phyloP scores from a whole-genome alignment of 441 rosid species.

The Aleurites moluccanus region DNA sequence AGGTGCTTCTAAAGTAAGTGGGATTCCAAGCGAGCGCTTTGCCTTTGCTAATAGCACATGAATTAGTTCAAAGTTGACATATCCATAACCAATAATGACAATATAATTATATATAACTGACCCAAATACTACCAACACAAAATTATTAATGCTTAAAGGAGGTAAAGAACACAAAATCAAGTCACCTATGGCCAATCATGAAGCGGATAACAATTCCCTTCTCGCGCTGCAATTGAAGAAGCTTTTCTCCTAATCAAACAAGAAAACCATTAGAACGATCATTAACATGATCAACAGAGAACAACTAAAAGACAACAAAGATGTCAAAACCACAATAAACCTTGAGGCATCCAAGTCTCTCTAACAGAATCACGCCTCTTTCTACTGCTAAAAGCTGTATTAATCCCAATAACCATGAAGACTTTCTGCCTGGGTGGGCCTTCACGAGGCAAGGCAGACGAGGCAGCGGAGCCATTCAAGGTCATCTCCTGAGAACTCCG shows the following conservation, averaged over 20 bases:
- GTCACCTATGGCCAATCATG: slow-evolving; percentile 97
- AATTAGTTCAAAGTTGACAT: not conserved
- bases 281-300: slow-evolving; percentile 4
- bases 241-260: slow-evolving; percentile 64
- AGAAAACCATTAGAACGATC: not conserved
- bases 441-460: slow-evolving; percentile 26
- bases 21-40: not conserved
- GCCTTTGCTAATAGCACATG: not conserved
- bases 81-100: not conserved
- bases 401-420: slow-evolving; percentile 87
- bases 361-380: slow-evolving; percentile 93
- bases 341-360: slow-evolving; percentile 99
- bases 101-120: not conserved
- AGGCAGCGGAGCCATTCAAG: slow-evolving; percentile 32
- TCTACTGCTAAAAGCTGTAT: slow-evolving; percentile 94
- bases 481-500: slow-evolving; percentile 46
- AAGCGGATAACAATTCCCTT: slow-evolving; percentile 85
- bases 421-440: slow-evolving; percentile 52
- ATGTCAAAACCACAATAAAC: slow-evolving; percentile 30
- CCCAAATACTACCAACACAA: not conserved
- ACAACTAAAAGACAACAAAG: not conserved
- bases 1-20: not conserved
- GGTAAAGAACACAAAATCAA: not conserved
- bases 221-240: slow-evolving; percentile 69
- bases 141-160: not conserved